A percentile compares a stretch with the other conserved stretches of the same genome.
Evolutionary conservation across 2,329 filamentous ascomycete genomes (phyloP).

Genomic region (Phaeoacremonium minimum): DNA sequence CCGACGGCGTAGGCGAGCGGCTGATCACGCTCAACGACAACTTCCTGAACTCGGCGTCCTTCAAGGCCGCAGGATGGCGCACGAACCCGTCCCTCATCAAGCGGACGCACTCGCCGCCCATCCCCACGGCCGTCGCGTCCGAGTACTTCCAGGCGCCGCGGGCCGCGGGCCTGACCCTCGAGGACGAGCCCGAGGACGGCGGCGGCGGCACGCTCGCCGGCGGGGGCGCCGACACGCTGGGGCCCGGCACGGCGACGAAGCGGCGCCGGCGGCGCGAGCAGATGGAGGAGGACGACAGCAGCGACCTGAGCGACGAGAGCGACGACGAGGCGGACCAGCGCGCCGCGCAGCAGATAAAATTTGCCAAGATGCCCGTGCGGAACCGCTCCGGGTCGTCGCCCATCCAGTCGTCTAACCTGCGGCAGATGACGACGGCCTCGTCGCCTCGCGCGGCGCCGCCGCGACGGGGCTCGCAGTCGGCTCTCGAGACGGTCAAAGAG

Average conservation of each 20-base stretch:
- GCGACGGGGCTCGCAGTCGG: slow-evolving; percentile 67
- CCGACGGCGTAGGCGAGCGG: slow-evolving; percentile 80
- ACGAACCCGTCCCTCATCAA: slow-evolving; percentile 71
- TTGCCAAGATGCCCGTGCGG: slow-evolving; percentile 90
- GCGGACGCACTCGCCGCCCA: slow-evolving; percentile 80
- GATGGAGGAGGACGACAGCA: slow-evolving; percentile 81
- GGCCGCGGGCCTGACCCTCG: slow-evolving; percentile 57
- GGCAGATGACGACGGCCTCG: slow-evolving; percentile 45
- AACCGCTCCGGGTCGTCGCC: slow-evolving; percentile 86
- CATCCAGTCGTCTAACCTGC: slow-evolving; percentile 61
- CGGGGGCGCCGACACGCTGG: slow-evolving; percentile 63
- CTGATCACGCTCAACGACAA: slow-evolving; percentile 76
- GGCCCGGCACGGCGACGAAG: slow-evolving; percentile 62
- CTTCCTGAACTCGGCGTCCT: slow-evolving; percentile 74
- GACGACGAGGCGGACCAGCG: slow-evolving; percentile 71
- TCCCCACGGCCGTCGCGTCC: slow-evolving; percentile 75
- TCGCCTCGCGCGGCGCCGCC: slow-evolving; percentile 41
- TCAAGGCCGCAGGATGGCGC: slow-evolving; percentile 79
- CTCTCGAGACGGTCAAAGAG: slow-evolving; percentile 66
- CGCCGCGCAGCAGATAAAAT: slow-evolving; percentile 87
- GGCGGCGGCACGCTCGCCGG: slow-evolving; percentile 70
- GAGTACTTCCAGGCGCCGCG: slow-evolving; percentile 78
- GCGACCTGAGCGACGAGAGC: slow-evolving; percentile 79
- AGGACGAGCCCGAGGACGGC: slow-evolving; percentile 68
- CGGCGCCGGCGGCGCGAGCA: slow-evolving; percentile 65